Percentiles rank a stretch among this genome's conserved stretches.
Conservation (phyloP, 129 eudicot genomes). For the Escallonia rubra region DNA sequence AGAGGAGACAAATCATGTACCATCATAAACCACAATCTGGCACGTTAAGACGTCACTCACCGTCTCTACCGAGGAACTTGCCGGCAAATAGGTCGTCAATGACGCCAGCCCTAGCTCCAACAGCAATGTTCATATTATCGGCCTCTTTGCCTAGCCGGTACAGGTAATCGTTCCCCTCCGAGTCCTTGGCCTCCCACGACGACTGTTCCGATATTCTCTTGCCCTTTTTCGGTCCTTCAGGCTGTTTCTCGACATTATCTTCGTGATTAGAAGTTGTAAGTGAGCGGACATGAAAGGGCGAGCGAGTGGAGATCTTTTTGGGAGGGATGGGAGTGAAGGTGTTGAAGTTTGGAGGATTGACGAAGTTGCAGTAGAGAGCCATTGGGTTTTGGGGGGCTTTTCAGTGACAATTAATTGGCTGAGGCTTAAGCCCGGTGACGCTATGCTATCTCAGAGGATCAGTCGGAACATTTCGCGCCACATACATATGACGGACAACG, state of each 20-base stretch:
- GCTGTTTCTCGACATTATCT: slow-evolving; percentile 4
- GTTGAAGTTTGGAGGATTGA: slow-evolving; percentile 13
- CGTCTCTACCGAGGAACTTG: slow-evolving; percentile 81
- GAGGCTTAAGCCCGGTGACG: slow-evolving; percentile 20
- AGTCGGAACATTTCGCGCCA: slow-evolving; percentile 53
- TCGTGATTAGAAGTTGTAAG: slow-evolving; percentile 28
- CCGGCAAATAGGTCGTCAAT: slow-evolving; percentile 90
- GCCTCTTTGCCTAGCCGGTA: slow-evolving; percentile 91
- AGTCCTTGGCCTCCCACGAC: slow-evolving; percentile 85
- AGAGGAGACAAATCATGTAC: not conserved
- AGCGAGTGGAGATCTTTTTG: not conserved
- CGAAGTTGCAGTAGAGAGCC: slow-evolving; percentile 31
- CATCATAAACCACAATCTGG: too few species aligned
- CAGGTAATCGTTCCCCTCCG: slow-evolving; percentile 76
- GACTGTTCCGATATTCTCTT: slow-evolving; percentile 78
- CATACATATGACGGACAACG: slow-evolving; percentile 13
- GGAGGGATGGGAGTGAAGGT: slow-evolving; percentile 10
- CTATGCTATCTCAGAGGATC: slow-evolving; percentile 27
- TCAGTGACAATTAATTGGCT: not conserved
- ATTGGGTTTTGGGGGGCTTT: slow-evolving; percentile 9
- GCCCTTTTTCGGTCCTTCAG: slow-evolving; percentile 8
- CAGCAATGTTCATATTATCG: slow-evolving; percentile 88
- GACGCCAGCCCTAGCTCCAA: slow-evolving; percentile 94
- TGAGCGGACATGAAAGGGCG: slow-evolving; percentile 23
- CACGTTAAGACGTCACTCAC: slow-evolving; percentile 24